Conservation (phyloP, 169 alveolate genomes). For the Eimeria necatrix region DNA sequence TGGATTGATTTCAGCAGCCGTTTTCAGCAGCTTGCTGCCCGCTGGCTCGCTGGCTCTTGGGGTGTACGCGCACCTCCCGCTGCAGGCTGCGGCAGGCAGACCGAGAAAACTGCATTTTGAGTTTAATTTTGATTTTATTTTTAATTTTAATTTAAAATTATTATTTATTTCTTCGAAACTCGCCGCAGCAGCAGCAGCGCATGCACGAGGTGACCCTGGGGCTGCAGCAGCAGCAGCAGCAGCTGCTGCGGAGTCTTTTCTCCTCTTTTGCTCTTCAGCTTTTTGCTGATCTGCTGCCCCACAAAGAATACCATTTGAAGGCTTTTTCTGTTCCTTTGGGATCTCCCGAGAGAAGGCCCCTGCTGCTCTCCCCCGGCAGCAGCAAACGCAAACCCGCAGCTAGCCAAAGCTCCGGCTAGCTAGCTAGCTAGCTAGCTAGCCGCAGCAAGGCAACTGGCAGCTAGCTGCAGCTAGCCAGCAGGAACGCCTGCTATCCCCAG, state of each 20-base stretch:
- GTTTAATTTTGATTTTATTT: background rate
- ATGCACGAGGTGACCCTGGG: background rate
- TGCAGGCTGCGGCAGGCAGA: too few species aligned
- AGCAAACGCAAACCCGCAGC: background rate
- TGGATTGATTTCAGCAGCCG: background rate
- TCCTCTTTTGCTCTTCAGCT: background rate
- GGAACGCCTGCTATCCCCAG: too few species aligned
- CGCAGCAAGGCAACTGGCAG: background rate
- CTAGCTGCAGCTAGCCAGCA: too few species aligned
- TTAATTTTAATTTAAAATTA: too few species aligned
- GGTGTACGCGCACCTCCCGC: background rate
- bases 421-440: background rate
- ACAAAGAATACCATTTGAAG: background rate
- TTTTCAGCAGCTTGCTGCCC: background rate
- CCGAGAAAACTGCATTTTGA: background rate
- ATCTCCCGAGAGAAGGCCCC: background rate
- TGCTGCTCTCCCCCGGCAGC: too few species aligned
- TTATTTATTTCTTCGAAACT: background rate
- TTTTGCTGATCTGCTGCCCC: background rate
- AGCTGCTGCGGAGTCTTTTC: background rate
- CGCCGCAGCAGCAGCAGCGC: background rate
- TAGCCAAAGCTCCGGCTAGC: background rate
- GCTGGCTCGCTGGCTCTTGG: background rate
- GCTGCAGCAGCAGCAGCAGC: background rate
- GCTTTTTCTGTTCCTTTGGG: background rate